Evolutionary conservation across 345 rosid genomes (phyloP).

Genomic region (Rhodomyrtus tomentosa): DNA sequence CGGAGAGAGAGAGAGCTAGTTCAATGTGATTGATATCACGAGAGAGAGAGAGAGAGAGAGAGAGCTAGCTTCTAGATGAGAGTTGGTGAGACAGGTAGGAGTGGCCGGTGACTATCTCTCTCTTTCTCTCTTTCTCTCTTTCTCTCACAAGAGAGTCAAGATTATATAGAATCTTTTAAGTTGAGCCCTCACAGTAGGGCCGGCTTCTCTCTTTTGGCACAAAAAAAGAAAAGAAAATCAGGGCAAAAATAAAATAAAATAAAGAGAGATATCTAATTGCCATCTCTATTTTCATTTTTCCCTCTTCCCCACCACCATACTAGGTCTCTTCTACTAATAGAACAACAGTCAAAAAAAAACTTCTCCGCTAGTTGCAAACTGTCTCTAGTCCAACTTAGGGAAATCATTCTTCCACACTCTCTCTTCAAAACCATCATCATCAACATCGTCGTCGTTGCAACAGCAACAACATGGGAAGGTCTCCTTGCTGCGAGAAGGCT

Average conservation of each 20-base stretch:
- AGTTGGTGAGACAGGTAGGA: neutral
- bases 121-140: slow-evolving; percentile 30
- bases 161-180: slow-evolving; percentile 36
- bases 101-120: slow-evolving; percentile 57
- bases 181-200: slow-evolving; percentile 12
- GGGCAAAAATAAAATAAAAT: no score
- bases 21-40: no score
- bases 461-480: slow-evolving; percentile 44
- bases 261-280: neutral
- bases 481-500: slow-evolving; percentile 77
- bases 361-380: neutral
- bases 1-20: no score
- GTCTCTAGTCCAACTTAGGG: neutral
- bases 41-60: neutral
- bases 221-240: neutral
- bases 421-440: neutral
- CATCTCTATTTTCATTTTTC: neutral
- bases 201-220: slow-evolving; percentile 9
- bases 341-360: neutral
- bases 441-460: neutral
- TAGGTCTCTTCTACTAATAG: neutral
- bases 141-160: slow-evolving; percentile 2
- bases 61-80: neutral
- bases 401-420: neutral
- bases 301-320: neutral